Evolutionary conservation across 1,139 yeast species (phyloP).

Genomic region (Williopsis jadinii): DNA sequence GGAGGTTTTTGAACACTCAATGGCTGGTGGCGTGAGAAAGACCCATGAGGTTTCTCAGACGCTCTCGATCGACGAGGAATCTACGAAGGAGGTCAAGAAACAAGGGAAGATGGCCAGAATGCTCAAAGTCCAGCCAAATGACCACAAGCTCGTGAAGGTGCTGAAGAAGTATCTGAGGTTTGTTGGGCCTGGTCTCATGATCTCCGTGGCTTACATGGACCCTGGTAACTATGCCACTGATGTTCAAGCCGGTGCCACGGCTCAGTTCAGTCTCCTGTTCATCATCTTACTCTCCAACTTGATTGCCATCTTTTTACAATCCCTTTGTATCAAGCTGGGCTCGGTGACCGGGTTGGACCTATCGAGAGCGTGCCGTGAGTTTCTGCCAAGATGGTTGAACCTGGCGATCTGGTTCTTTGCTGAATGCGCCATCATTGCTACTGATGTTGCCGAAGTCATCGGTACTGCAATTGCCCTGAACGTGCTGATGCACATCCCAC

Average conservation of each 20-base stretch:
- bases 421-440: constrained; percentile 75
- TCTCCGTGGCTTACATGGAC: constrained; percentile 75
- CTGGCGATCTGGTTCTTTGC: constrained; percentile 56
- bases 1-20: constrained; percentile 14
- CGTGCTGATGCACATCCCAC: constrained; percentile 57
- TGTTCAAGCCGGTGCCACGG: constrained; percentile 69
- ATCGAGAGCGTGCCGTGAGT: constrained; percentile 60
- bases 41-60: neutral
- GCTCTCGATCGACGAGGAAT: neutral
- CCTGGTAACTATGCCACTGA: constrained; percentile 85
- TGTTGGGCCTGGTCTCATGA: constrained; percentile 75
- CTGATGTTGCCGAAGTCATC: constrained; percentile 82
- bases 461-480: constrained; percentile 84
- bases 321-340: constrained; percentile 67
- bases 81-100: neutral
- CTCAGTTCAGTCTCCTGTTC: constrained; percentile 56
- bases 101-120: constrained; percentile 2
- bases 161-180: constrained; percentile 48
- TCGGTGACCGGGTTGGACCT: constrained; percentile 76
- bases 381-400: constrained; percentile 57
- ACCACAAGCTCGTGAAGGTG: constrained; percentile 16
- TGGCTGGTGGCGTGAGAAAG: constrained; percentile 17
- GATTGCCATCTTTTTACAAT: constrained; percentile 69
- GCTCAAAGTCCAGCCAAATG: constrained; percentile 12
- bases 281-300: constrained; percentile 60